Evolutionary conservation across 805 yeast genomes (phyloP), one percentile per base, ranked within the genome.

Genomic region (Kodamaea kaohsiungensis): DNA sequence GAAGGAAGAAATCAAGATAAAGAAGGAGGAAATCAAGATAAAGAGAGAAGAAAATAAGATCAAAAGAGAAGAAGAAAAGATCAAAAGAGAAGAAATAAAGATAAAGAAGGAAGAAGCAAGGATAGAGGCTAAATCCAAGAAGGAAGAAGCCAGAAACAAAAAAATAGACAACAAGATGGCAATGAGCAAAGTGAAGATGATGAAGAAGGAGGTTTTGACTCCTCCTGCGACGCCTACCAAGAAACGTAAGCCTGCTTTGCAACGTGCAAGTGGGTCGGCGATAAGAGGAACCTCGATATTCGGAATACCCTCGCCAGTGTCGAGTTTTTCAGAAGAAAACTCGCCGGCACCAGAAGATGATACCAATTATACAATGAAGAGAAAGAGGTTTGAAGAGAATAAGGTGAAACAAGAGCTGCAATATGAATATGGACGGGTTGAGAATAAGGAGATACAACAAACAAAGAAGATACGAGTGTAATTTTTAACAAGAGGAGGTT

Each of bases 181-280:
- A 38, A 45, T 48, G 37, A 46, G 38, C 39, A 17, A 46, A 46
- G 35, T 30, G 10, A 30, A 30, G 35, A 30, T 30, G 22, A 47
- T 49, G 43, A 13, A 52, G 30, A 37, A 53, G 22, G 49, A 53
- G 2, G 60, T 65, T 4, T 58, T 68, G 48, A 70, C 76, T 7
- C 75, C 76, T 8, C 76, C 76, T 12, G 53, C 61, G 22, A 71
- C 76, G 16, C 76, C 76, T 8, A 61, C 64, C 33, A 69, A 69
- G 48, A 60, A 61, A 42, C 58, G 65, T 15, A 54, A 60, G 19
- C 72, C 65, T 30, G 59, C 61, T 8, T 54, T 62, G 13, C 18
- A 35, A 19, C 45, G 51, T 10, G 17, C 37, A 63, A 56, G 50
- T 48, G 71, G 57, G 40, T 57, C 60, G 5, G 61, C 51, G 39